Conservation (phyloP, 2,329 filamentous ascomycete genomes). For the Emmonsia crescens region DNA sequence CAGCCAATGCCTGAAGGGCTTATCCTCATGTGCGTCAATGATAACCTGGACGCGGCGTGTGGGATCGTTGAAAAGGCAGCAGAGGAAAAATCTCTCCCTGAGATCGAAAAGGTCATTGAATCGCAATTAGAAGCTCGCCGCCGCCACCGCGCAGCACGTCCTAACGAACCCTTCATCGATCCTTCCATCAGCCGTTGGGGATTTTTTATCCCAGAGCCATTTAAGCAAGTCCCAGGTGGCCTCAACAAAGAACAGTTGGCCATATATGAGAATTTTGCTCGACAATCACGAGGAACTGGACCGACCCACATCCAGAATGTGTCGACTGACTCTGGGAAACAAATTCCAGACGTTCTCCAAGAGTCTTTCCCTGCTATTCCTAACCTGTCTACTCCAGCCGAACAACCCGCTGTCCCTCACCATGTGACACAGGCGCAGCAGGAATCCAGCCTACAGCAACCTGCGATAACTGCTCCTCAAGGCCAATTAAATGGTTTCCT, state of each 20-base stretch:
- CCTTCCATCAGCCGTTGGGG: conserved; percentile 78
- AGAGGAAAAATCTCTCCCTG: conserved; percentile 80
- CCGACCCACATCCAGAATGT: conserved; percentile 44
- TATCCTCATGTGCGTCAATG: conserved; percentile 97
- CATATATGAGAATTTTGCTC: conserved; percentile 92
- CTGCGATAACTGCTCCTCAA: conserved; percentile 29
- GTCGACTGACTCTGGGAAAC: conserved; percentile 49
- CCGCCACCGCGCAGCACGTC: conserved; percentile 61
- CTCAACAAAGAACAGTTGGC: conserved; percentile 86
- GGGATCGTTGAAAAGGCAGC: conserved; percentile 91
- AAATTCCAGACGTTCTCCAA: conserved; percentile 52
- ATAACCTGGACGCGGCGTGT: conserved; percentile 88
- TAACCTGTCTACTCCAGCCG: conserved; percentile 51
- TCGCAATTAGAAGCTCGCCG: conserved; percentile 66
- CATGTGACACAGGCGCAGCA: conserved; percentile 44
- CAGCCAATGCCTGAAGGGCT: conserved; percentile 83
- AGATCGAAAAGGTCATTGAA: conserved; percentile 91
- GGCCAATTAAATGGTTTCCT: conserved; percentile 52
- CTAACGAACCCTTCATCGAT: conserved; percentile 77
- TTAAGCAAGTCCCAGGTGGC: conserved; percentile 70
- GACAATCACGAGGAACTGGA: conserved; percentile 60
- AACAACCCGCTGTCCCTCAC: conserved; percentile 50
- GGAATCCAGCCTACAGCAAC: conserved; percentile 30
- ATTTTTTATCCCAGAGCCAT: conserved; percentile 86
- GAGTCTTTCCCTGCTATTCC: conserved; percentile 50